These are phyloP conservation scores for Gossypium raimondii DNA, from an alignment of 345 rosid genomes.

Conservation along the genomic window DNA sequence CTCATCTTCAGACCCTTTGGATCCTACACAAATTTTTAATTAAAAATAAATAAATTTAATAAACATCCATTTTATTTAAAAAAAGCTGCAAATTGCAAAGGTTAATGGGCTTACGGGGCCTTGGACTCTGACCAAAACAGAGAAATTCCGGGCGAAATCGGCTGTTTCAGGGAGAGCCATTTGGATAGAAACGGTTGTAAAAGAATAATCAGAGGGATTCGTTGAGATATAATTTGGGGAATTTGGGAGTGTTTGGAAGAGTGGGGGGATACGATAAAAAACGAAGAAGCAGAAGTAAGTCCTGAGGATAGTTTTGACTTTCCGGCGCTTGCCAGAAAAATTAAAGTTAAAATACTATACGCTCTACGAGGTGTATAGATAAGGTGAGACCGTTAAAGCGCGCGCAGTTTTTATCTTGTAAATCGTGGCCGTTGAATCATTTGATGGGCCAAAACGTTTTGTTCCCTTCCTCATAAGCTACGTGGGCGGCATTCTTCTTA, in stretches of 20 bases:
- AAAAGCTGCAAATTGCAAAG: neutral
- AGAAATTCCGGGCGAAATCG: conserved; percentile 45
- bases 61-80: neutral
- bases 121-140: conserved; percentile 72
- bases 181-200: neutral
- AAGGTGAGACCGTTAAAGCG: neutral
- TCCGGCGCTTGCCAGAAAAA: neutral
- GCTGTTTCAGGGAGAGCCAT: conserved; percentile 62
- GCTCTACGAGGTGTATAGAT: neutral
- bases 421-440: neutral
- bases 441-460: neutral
- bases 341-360: neutral
- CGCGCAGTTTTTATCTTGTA: neutral
- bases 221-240: neutral
- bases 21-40: conserved; percentile 37
- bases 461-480: neutral
- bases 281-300: neutral
- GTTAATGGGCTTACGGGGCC: conserved; percentile 67
- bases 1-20: conserved; percentile 94
- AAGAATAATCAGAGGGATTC: neutral
- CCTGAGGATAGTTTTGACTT: neutral
- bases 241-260: neutral
- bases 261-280: neutral
- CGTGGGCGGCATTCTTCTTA: neutral
- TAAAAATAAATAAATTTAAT: neutral